A percentile compares a stretch with the other conserved stretches of the same genome.
Conservation (phyloP, 495 filamentous ascomycete genomes). For the Penicillium odoratum region DNA sequence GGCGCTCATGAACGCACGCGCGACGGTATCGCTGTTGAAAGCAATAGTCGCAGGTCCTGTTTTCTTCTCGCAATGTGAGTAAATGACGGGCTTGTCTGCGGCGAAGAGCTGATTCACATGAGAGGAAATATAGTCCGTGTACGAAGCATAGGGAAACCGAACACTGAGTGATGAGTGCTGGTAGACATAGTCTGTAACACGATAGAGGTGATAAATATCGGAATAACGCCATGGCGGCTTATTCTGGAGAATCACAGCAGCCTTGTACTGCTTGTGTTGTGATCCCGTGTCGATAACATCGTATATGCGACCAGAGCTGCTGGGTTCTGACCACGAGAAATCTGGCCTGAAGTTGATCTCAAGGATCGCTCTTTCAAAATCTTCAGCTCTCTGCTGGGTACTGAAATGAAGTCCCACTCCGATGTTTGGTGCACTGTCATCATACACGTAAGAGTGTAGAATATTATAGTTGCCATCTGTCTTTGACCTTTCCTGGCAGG, state of each 20-base stretch:
- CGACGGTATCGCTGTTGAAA: conserved; percentile 27
- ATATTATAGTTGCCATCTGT: conserved; percentile 40
- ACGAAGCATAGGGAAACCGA: conserved; percentile 31
- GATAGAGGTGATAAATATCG: conserved; percentile 36
- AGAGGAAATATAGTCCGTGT: conserved; percentile 40
- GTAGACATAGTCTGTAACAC: conserved; percentile 36
- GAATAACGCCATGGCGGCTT: conserved; percentile 32
- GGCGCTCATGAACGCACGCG: conserved; percentile 33
- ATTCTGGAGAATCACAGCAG: conserved; percentile 27
- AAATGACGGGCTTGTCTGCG: conserved; percentile 27
- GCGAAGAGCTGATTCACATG: conserved; percentile 38
- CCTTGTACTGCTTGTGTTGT: conserved; percentile 41
- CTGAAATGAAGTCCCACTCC: conserved; percentile 32
- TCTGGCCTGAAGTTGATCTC: conserved; percentile 23
- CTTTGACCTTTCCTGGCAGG: conserved; percentile 33
- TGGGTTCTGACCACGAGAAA: conserved; percentile 30
- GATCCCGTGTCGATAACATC: conserved; percentile 33
- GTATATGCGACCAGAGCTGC: conserved; percentile 32
- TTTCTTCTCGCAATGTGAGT: conserved; percentile 41
- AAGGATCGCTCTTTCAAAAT: conserved; percentile 34
- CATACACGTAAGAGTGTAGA: conserved; percentile 38
- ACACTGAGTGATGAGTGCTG: conserved; percentile 28
- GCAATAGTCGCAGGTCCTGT: conserved; percentile 20
- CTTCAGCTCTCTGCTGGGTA: conserved; percentile 26
- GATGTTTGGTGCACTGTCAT: conserved; percentile 38